Evolutionary conservation across 768 basidiomycete genomes (phyloP).

Genomic region (Lentinula guzmanii): DNA sequence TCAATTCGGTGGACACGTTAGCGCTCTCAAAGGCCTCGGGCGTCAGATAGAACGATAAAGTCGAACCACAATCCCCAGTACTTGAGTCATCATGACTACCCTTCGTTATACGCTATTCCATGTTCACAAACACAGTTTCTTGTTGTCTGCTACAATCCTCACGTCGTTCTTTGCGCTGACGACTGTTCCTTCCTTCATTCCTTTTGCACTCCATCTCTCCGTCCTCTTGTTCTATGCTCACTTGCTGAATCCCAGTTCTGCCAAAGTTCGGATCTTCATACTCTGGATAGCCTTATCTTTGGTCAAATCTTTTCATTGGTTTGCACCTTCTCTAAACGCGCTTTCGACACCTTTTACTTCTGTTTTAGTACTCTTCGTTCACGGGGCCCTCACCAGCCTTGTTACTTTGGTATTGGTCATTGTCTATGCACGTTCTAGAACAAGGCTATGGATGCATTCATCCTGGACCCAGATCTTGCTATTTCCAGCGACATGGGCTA

Average conservation of each 20-base stretch:
- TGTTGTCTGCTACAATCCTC: constrained; percentile 15
- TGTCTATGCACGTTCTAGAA: constrained; percentile 29
- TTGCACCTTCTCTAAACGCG: constrained; percentile 42
- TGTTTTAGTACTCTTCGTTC: constrained; percentile 33
- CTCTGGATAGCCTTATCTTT: constrained; percentile 32
- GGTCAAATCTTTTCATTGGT: constrained; percentile 35
- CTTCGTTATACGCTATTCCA: constrained; percentile 10
- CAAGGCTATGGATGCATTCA: constrained; percentile 18
- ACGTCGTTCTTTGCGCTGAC: constrained; percentile 21
- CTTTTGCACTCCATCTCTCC: constrained; percentile 26
- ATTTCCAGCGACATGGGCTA: constrained; percentile 70
- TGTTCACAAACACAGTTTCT: constrained; percentile 16
- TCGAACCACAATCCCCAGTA: not conserved
- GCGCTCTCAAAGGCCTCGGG: not conserved
- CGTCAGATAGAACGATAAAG: not conserved
- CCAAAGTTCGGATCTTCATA: constrained; percentile 16
- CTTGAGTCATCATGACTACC: not conserved
- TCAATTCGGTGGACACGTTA: too few relatives aligned
- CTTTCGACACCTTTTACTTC: constrained; percentile 49
- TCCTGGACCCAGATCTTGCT: constrained; percentile 42
- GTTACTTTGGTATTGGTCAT: constrained; percentile 35
- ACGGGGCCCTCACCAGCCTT: constrained; percentile 38
- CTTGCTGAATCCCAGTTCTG: constrained; percentile 21
- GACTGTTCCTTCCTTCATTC: constrained; percentile 24
- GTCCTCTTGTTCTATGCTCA: constrained; percentile 30